Conservation (phyloP, 768 basidiomycete species). For the Termitomyces sp. region DNA sequence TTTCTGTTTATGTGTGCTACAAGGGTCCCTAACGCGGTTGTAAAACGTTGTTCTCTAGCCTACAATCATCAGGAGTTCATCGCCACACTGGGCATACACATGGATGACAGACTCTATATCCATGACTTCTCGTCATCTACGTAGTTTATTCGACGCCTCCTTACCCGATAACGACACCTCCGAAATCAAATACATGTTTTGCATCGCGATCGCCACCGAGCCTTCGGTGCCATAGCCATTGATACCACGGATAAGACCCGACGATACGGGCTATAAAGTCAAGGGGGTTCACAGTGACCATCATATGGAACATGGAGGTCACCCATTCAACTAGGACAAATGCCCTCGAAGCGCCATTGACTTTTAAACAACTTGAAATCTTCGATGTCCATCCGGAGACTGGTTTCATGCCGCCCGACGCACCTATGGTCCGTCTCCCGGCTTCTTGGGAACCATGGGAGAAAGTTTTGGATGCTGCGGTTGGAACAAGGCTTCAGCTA, state of each 20-base stretch:
- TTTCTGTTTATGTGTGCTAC: too few relatives aligned
- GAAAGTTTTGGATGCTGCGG: conserved; percentile 12
- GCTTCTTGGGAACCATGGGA: conserved; percentile 15
- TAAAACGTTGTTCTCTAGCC: too few relatives aligned
- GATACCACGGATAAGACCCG: background rate
- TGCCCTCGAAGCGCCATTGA: background rate
- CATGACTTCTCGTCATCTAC: too few relatives aligned
- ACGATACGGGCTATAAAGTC: background rate
- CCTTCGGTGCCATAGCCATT: background rate
- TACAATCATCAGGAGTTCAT: too few relatives aligned
- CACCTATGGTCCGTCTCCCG: conserved; percentile 11
- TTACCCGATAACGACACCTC: too few relatives aligned
- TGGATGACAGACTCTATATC: too few relatives aligned
- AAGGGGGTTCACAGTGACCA: background rate
- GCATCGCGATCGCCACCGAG: background rate
- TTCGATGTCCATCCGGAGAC: conserved; percentile 14
- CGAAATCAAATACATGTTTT: too few relatives aligned
- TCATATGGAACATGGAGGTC: background rate
- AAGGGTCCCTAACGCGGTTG: too few relatives aligned
- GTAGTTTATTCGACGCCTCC: too few relatives aligned
- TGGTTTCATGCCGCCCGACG: conserved; percentile 14
- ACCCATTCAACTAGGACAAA: background rate
- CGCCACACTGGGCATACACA: too few relatives aligned
- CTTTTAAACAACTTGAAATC: background rate
- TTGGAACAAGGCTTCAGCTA: conserved; percentile 29